Evolutionary conservation across 371 early-diverging fungal species (phyloP).

Genomic region (Mortierella sp.): DNA sequence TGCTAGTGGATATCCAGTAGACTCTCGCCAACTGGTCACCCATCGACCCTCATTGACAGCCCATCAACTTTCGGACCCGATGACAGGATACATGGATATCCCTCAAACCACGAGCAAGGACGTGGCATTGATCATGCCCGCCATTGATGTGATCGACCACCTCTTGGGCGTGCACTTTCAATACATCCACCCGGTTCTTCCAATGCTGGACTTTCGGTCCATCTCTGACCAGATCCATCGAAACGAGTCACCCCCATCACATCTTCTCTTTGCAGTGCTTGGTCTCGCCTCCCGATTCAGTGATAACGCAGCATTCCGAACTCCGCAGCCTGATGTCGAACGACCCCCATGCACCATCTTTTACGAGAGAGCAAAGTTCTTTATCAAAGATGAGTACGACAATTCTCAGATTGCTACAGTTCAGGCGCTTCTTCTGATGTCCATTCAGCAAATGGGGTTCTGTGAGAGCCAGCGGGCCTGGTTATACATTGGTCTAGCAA

Average conservation of each 20-base stretch:
- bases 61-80: conserved; percentile 6
- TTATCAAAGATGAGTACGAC: conserved; percentile 69
- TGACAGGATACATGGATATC: conserved; percentile 31
- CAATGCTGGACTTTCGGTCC: conserved; percentile 34
- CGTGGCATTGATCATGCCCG: conserved; percentile 12
- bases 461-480: conserved; percentile 53
- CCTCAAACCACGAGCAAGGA: conserved; percentile 4
- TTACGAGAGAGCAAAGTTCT: conserved; percentile 64
- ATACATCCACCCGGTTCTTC: conserved; percentile 43
- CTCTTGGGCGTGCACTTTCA: conserved; percentile 34
- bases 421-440: conserved; percentile 66
- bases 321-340: conserved; percentile 59
- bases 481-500: conserved; percentile 64
- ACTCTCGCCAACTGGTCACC: neutral
- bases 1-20: neutral
- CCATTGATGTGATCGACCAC: conserved; percentile 34
- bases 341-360: conserved; percentile 58
- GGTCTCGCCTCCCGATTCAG: conserved; percentile 77
- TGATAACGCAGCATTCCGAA: conserved; percentile 65
- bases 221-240: conserved; percentile 30
- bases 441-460: conserved; percentile 61
- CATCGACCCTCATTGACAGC: conserved; percentile 3
- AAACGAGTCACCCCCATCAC: conserved; percentile 56
- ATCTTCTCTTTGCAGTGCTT: conserved; percentile 74
- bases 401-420: conserved; percentile 63